Evolutionary conservation across 306 rosid genomes (phyloP).

Genomic region (Casuarina equisetifolia): DNA sequence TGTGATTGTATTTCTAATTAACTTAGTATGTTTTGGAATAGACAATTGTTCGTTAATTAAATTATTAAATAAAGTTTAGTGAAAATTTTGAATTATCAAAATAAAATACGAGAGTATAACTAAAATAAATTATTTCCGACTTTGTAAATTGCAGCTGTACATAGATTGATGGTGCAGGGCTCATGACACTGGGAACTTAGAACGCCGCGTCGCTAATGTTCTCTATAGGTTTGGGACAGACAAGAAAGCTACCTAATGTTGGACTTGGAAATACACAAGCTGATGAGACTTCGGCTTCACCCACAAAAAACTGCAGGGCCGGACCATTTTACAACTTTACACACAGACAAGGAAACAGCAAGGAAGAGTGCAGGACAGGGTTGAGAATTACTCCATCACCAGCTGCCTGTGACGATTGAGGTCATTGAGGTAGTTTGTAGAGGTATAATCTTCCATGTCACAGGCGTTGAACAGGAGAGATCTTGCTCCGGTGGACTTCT

Average conservation of each 20-base stretch:
- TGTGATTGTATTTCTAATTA: too few relatives aligned
- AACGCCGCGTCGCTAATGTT: constrained; percentile 1
- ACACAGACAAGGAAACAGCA: constrained; percentile 20
- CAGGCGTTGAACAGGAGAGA: constrained; percentile 60
- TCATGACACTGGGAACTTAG: background rate
- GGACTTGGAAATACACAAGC: constrained; percentile 24
- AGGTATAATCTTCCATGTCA: constrained; percentile 86
- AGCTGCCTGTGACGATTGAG: constrained; percentile 81
- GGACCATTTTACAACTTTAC: constrained; percentile 26
- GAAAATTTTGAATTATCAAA: too few relatives aligned
- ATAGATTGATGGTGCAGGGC: background rate
- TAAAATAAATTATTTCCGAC: background rate
- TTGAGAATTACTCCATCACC: constrained; percentile 58
- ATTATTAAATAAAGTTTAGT: too few relatives aligned
- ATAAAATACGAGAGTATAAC: too few relatives aligned
- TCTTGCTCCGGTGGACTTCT: constrained; percentile 27
- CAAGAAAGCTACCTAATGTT: constrained; percentile 22
- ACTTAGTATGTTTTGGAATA: too few relatives aligned
- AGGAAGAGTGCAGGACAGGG: background rate
- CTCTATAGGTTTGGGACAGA: constrained; percentile 28
- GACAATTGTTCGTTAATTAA: too few relatives aligned
- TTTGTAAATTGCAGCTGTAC: background rate
- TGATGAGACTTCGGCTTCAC: constrained; percentile 23
- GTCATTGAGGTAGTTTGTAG: constrained; percentile 76
- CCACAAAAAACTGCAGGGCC: constrained; percentile 22